A percentile compares a stretch with the other conserved stretches of the same genome.
Evolutionary conservation across 257 asterid species (phyloP).

Genomic region (Petunia secreta): DNA sequence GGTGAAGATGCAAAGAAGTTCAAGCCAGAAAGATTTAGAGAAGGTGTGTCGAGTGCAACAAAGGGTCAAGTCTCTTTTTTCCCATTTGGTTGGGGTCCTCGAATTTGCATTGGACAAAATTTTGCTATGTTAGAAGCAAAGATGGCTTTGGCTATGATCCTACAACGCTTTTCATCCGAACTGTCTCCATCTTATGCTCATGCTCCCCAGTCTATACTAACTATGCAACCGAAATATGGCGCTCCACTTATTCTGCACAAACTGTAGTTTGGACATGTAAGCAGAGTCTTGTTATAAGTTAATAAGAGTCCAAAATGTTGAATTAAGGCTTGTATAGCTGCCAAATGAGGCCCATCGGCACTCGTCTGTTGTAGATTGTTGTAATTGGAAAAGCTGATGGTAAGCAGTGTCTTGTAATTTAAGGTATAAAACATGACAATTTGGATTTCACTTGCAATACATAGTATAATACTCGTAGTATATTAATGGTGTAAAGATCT

Average conservation of each 20-base stretch:
- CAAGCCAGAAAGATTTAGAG: slow-evolving; percentile 38
- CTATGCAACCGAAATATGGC: slow-evolving; percentile 40
- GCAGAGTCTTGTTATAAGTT: not conserved
- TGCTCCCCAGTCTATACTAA: slow-evolving; percentile 31
- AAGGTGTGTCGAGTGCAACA: slow-evolving; percentile 25
- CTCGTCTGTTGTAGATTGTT: not conserved
- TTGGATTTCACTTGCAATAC: too few species aligned
- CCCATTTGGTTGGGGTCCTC: slow-evolving; percentile 45
- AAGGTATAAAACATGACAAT: too few species aligned
- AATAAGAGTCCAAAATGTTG: not conserved
- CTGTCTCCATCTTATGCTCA: slow-evolving; percentile 41
- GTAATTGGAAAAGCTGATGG: not conserved
- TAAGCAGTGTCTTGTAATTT: too few species aligned
- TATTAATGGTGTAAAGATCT: too few species aligned
- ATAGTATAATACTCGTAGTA: too few species aligned
- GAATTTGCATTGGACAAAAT: slow-evolving; percentile 42
- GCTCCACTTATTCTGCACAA: slow-evolving; percentile 38
- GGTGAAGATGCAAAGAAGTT: slow-evolving; percentile 42
- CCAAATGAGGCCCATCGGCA: not conserved
- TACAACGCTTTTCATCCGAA: slow-evolving; percentile 37
- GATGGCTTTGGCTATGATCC: slow-evolving; percentile 41
- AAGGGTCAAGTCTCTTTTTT: slow-evolving; percentile 31
- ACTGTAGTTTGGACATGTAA: not conserved
- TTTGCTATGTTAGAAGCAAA: slow-evolving; percentile 42
- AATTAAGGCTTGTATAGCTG: not conserved